These are phyloP conservation scores for Aspergillus taichungensis DNA, from an alignment of 495 filamentous ascomycete species.

Conservation along the genomic window DNA sequence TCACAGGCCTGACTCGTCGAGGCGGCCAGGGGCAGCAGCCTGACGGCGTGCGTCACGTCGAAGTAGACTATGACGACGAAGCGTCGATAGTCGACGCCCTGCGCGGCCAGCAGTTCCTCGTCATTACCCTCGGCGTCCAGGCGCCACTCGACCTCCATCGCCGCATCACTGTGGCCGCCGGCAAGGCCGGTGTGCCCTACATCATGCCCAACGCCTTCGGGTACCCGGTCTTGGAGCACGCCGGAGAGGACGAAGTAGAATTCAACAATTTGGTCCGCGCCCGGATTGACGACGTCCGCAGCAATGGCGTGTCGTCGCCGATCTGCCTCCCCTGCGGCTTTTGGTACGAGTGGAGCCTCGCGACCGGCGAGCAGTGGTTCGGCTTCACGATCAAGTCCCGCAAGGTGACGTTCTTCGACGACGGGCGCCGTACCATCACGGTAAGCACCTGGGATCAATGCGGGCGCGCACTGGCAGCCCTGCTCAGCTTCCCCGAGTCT, in stretches of 20 bases:
- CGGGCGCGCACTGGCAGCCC: conserved; percentile 34
- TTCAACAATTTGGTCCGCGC: conserved; percentile 22
- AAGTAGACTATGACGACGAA: conserved; percentile 40
- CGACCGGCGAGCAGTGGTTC: conserved; percentile 14
- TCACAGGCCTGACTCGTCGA: conserved; percentile 45
- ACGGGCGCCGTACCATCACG: conserved; percentile 32
- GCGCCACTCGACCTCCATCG: conserved; percentile 33
- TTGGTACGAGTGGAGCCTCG: conserved; percentile 48
- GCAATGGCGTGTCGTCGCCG: conserved; percentile 38
- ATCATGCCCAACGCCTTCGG: conserved; percentile 55
- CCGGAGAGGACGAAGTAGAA: conserved; percentile 19
- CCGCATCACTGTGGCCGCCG: conserved; percentile 50
- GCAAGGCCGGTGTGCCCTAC: conserved; percentile 49
- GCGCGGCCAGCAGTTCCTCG: conserved; percentile 44
- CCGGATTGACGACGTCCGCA: conserved; percentile 26
- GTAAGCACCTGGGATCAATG: conserved; percentile 35
- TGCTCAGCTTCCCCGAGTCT: conserved; percentile 35
- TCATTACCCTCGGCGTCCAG: conserved; percentile 46
- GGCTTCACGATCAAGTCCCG: conserved; percentile 38
- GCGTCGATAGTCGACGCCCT: conserved; percentile 38
- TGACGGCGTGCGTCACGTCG: conserved; percentile 29
- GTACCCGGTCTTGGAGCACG: conserved; percentile 15
- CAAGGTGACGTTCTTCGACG: conserved; percentile 37
- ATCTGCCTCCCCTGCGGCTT: conserved; percentile 39
- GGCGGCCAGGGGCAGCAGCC: conserved; percentile 33